Base-by-base conservation (phyloP, 495 filamentous ascomycete species). In the Neurospora sp. region DNA sequence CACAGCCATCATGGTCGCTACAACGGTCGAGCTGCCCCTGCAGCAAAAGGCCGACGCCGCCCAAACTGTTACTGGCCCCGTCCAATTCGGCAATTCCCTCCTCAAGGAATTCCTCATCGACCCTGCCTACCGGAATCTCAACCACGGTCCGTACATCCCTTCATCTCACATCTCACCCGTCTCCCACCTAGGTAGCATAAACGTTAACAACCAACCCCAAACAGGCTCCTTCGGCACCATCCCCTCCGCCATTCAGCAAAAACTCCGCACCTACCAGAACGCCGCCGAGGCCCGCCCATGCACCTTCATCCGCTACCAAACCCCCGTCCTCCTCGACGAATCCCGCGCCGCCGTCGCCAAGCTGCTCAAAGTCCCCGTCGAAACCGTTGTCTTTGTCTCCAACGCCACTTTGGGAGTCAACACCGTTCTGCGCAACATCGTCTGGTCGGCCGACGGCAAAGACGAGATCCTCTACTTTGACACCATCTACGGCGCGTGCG, bases 361-460 rank as follows among this genome's bases (percentile, higher is more conserved):
- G 4, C 74, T 92, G 21, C 83, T 98, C 69, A 82, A 90, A 72
- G 89, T 86, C 1, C 89, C 89, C 2, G 76, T 82, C 37, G 83
- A 88, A 1, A 90, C 90, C 24, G 82, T 90, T 66, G 94, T 96
- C 4, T 90, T 94, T 71, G 91, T 97, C 13, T 86, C 88, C 48
- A 97, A 98, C 81, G 91, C 93, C 66, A 94, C 93, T 0, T 90
- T 89, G 0, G 94, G 91, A 66, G 83, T 96, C 70, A 93, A 93
- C 81, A 93, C 91, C 6, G 88, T 97, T 5, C 85, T 97, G 21
- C 89, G 90, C 71, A 93, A 92, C 78, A 79, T 97, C 13, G 77
- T 79, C 4, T 93, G 83, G 83, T 73, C 78, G 42, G 15, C 62
- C 76, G 78, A 86, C 72, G 79, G 85, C 0, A 86, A 85, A 36